Evolutionary conservation across 1,139 yeast species (phyloP), one percentile per base, ranked within the genome.

Genomic region (Scheffersomyces lignicola): DNA sequence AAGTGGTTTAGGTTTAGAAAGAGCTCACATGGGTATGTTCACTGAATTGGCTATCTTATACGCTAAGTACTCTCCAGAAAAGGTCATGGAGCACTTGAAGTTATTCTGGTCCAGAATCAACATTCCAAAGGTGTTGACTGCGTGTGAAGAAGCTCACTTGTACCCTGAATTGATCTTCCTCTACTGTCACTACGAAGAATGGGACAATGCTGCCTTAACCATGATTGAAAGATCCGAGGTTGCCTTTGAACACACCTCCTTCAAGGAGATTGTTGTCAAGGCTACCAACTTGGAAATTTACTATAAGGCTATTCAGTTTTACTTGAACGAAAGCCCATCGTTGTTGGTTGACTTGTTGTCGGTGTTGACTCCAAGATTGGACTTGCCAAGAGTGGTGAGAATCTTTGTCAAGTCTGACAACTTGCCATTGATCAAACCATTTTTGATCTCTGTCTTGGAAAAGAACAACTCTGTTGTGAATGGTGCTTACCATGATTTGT

Each of bases 21-120:
- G 98, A 61, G 98, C 99, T 25, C 98, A 94, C 59, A 92, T 92
- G 97, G 98, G 97, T 52, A 92, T 92, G 97, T 92, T 94, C 60
- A 92, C 99, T 8, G 97, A 90, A 62, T 76, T 94, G 55, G 96
- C 97, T 13, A 75, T 87, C 36, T 73, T 92, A 51, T 92, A 92
- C 69, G 77, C 94, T 49, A 92, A 90, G 63, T 92, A 90, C 65
- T 79, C 80, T 45, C 96, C 97, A 29, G 87, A 82, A 41, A 84
- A 83, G 65, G 87, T 95, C 35, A 86, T 88, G 89, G 98, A 92
- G 65, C 98, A 92, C 65, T 76, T 92, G 76, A 90, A 90, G 61
- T 72, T 92, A 52, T 94, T 92, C 78, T 92, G 98, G 97, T 89
- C 97, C 14, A 85, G 99, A 69, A 80, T 92, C 58, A 92, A 92